Base-by-base conservation (phyloP, 2,329 filamentous ascomycete species). In the Waltergamsia citrina region DNA sequence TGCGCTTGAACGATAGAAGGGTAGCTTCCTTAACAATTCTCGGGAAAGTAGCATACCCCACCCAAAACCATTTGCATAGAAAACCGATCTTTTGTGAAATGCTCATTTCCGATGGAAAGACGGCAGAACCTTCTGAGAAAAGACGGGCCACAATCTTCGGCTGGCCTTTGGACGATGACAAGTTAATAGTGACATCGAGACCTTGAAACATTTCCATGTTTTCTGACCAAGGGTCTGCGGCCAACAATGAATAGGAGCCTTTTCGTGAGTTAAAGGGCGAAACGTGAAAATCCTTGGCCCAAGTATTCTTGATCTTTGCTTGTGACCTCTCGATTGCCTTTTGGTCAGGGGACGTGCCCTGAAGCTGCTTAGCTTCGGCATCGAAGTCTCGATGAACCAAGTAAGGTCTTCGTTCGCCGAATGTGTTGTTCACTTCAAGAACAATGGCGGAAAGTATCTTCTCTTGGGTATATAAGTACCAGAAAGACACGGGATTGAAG, bases 401-500 rank as follows among this genome's bases (percentile, higher is more conserved):
- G 34, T 55, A 57, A 7, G 48, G 41, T 4, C 78, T 70, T 33
- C 78, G 66, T 52, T 87, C 82, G 32, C 74, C 79, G 47, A 85
- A 86, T 0, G 80, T 84, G 45, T 86, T 86, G 54, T 84, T 85
- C 29, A 86, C 78, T 51, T 88, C 82, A 1, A 84, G 49, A 2
- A 88, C 65, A 56, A 85, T 75, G 36, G 75, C 76, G 17, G 63
- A 68, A 11, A 87, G 61, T 6, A 66, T 54, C 37, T 69, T 68
- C 7, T 71, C 54, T 1, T 55, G 43, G 10, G 75, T 69, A 50
- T 88, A 87, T 3, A 88, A 66, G 43, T 86, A 85, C 80, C 82
- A 88, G 46, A 87, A 83, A 0, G 81, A 86, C 3, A 82, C 78
- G 0, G 81, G 81, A 44, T 85, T 87, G 56, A 84, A 85, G 16